Evolutionary conservation across 805 yeast genomes (phyloP), one percentile per base, ranked within the genome.

Genomic region (Ogataea polymorpha): DNA sequence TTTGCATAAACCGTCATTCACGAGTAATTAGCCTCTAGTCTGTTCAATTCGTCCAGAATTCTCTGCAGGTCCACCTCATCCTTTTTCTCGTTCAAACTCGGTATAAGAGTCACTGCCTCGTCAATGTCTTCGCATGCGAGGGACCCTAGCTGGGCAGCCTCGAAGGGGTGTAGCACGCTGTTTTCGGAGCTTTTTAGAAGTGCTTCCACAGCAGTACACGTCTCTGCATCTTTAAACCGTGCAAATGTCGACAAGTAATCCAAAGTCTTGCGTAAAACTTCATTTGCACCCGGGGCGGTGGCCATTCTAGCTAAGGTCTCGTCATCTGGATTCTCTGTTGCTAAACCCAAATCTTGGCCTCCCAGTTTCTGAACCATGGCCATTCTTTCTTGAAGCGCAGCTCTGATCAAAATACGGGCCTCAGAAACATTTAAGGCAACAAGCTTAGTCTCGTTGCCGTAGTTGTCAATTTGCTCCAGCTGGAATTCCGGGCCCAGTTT

Each of bases 401-500:
- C 93, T 63, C 95, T 82, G 49, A 93, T 87, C 54, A 93, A 71
- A 42, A 93, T 74, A 49, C 98, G 72, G 1, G 98, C 90, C 58
- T 93, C 98, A 20, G 95, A 82, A 35, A 90, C 68, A 63, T 90
- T 91, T 51, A 93, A 71, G 1, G 98, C 87, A 47, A 86, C 84
- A 44, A 93, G 72, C 48, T 82, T 86, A 43, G 80, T 82, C 41
- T 75, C 78, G 44, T 79, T 78, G 14, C 96, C 96, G 38, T 80
- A 80, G 61, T 90, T 90, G 48, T 86, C 82, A 26, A 82, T 66
- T 61, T 90, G 97, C 24, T 75, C 77, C 38, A 84, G 65, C 54
- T 82, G 90, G 59, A 93, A 93, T 66, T 93, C 99, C 20, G 96
- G 91, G 8, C 99, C 99, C 42, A 93, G 75, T 57, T 85, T 83